These are phyloP conservation scores for Nakaseomyces nivariensis DNA, from an alignment of 1,139 yeast species.

Conservation along the genomic window DNA sequence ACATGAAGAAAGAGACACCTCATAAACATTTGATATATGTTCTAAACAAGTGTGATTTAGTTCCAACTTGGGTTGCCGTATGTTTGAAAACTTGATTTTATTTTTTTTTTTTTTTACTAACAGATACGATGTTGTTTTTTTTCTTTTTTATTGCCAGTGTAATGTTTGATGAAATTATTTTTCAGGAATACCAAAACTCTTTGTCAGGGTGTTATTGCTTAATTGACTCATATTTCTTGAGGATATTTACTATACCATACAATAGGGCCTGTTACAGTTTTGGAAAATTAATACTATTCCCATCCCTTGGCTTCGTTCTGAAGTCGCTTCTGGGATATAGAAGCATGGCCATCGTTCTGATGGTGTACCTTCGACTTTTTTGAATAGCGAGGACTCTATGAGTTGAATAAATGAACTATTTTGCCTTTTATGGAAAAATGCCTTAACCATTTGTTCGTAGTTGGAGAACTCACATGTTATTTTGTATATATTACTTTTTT, in stretches of 20 bases:
- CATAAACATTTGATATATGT: constrained; percentile 94
- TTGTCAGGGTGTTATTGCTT: constrained; percentile 59
- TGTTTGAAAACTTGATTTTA: constrained; percentile 34
- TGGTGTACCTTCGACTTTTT: constrained; percentile 16
- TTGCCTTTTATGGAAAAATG: not conserved
- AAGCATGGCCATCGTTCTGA: constrained; percentile 21
- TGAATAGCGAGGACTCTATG: constrained; percentile 39
- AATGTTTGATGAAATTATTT: no score
- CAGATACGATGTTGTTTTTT: not conserved
- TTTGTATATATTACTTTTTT: not conserved
- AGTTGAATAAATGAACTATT: constrained; percentile 41
- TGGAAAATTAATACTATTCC: constrained; percentile 72
- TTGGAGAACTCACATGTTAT: constrained; percentile 54
- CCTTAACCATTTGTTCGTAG: constrained; percentile 46
- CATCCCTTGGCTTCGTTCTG: constrained; percentile 38
- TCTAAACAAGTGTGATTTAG: constrained; percentile 93
- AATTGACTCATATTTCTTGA: constrained; percentile 1
- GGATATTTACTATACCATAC: constrained; percentile 12
- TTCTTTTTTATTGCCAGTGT: no score
- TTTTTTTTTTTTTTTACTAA: constrained; percentile 10
- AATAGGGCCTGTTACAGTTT: constrained; percentile 87
- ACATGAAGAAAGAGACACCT: constrained; percentile 86
- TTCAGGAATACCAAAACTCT: constrained; percentile 29
- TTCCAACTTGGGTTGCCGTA: constrained; percentile 99
- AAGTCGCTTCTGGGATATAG: constrained; percentile 11